Evolutionary conservation across 192 early-diverging fungal species (phyloP), one percentile per base, ranked within the genome.

Genomic region (Coemansia sp.): DNA sequence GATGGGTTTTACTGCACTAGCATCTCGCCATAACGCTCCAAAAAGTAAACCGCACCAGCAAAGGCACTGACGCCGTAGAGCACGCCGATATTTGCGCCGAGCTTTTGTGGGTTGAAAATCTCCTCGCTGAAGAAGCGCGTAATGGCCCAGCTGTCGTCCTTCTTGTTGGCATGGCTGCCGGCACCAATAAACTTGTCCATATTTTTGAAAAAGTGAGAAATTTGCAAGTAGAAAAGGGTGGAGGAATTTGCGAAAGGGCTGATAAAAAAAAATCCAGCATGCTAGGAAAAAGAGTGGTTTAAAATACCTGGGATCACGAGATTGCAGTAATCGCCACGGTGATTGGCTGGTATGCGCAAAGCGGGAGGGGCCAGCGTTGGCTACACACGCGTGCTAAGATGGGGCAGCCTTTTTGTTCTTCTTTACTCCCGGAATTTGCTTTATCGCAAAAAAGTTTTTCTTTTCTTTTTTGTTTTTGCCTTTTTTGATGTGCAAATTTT

Each of bases 31-130:
- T 60, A 77, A 39, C 70, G 55, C 57, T 77, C 74, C 68, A 82
- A 48, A 71, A 77, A 82, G 75, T 68, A 76, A 40, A 77, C 71
- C 21, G 71, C 79, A 3, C 79, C 75, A 36, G 75, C 79, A 68
- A 82, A 82, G 43, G 77, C 79, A 58, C 74, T 42, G 5, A 69
- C 79, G 59, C 74, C 79, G 69, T 82, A 82, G 53, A 77, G 42
- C 24, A 82, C 69, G 58, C 69, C 68, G n/a, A 82, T 33, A 62
- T 82, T 82, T 35, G 67, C 59, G 38, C 57, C 58, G 40, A 77
- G 16, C 66, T 77, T 82, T 31, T 65, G 34, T 2, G 79, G 34
- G 71, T 73, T 45, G 48, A 82, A 65, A 35, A 82, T 37, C 66
- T 82, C 79, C 14, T 82, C 65, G 56, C 68, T 66, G 68, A 82